phyloP scores from a whole-genome alignment of 78 protist species.

The Pigoraptor vietnamica region DNA sequence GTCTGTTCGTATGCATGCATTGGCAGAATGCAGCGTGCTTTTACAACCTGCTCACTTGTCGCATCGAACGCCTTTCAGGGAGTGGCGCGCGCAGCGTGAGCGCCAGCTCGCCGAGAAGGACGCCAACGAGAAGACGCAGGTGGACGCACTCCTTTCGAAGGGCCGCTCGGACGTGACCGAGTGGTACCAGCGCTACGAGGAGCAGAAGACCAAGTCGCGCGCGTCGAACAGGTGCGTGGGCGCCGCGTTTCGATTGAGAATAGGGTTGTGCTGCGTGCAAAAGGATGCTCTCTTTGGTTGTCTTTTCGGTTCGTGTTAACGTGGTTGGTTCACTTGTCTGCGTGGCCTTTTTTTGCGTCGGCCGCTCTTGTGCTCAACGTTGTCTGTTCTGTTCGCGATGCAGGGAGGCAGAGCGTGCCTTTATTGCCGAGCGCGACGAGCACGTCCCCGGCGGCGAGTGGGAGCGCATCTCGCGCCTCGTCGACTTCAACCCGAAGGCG shows the following conservation, averaged over 20 bases:
- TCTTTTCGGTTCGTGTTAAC: not conserved
- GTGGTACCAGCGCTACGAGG: constrained; percentile 14
- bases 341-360: no score
- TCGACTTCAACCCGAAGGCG: constrained; percentile 34
- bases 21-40: no score
- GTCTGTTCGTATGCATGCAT: not conserved
- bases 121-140: not conserved
- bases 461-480: constrained; percentile 8
- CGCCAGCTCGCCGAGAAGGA: constrained; percentile 3
- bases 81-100: constrained; percentile 20
- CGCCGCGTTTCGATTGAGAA: not conserved
- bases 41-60: no score
- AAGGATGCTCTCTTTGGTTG: not conserved
- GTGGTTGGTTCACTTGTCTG: not conserved
- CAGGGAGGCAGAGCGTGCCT: constrained; percentile 24
- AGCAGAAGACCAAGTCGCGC: not conserved
- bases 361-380: no score
- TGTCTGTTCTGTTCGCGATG: not conserved
- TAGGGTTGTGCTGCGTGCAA: not conserved
- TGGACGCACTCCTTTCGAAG: constrained; percentile 6
- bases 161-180: not conserved
- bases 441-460: not conserved
- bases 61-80: no score
- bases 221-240: constrained; percentile 6
- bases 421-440: not conserved